Evolutionary conservation across 2,329 filamentous ascomycete genomes (phyloP).

Genomic region (Coniella vitis): DNA sequence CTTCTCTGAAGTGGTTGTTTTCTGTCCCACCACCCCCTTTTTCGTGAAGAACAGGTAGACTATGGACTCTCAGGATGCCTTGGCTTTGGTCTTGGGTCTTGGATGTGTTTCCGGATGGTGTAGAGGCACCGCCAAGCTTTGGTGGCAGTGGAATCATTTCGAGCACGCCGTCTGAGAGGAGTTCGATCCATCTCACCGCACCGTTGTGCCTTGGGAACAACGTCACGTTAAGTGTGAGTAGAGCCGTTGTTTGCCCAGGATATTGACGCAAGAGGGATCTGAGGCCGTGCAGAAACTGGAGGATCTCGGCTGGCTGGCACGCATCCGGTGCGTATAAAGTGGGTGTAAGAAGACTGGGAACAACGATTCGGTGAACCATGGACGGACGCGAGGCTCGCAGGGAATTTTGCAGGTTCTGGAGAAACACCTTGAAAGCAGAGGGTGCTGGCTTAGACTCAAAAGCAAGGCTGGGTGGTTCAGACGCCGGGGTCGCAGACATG

Average conservation of each 20-base stretch:
- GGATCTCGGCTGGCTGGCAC: constrained; percentile 62
- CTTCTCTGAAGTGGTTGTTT: constrained; percentile 64
- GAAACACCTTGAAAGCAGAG: constrained; percentile 58
- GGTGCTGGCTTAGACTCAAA: constrained; percentile 19
- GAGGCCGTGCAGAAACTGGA: constrained; percentile 76
- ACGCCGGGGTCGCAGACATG: constrained; percentile 43
- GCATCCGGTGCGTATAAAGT: constrained; percentile 67
- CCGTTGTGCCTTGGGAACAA: constrained; percentile 72
- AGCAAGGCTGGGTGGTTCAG: constrained; percentile 31
- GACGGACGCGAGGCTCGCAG: constrained; percentile 51
- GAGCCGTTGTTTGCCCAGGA: constrained; percentile 56
- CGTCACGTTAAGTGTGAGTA: constrained; percentile 72
- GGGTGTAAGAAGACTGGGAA: constrained; percentile 85
- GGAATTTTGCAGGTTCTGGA: constrained; percentile 49
- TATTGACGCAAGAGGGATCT: constrained; percentile 67
- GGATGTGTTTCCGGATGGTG: constrained; percentile 18
- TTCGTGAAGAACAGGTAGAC: constrained; percentile 78
- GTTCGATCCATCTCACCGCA: constrained; percentile 78
- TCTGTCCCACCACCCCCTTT: constrained; percentile 73
- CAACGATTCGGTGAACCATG: constrained; percentile 69
- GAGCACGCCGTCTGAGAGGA: constrained; percentile 76
- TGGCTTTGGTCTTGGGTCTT: constrained; percentile 66
- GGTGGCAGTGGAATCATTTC: constrained; percentile 71
- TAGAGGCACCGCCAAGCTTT: constrained; percentile 33
- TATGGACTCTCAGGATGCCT: constrained; percentile 77